Evolutionary conservation across 2,329 filamentous ascomycete genomes (phyloP).

Genomic region (Cordyceps militaris): DNA sequence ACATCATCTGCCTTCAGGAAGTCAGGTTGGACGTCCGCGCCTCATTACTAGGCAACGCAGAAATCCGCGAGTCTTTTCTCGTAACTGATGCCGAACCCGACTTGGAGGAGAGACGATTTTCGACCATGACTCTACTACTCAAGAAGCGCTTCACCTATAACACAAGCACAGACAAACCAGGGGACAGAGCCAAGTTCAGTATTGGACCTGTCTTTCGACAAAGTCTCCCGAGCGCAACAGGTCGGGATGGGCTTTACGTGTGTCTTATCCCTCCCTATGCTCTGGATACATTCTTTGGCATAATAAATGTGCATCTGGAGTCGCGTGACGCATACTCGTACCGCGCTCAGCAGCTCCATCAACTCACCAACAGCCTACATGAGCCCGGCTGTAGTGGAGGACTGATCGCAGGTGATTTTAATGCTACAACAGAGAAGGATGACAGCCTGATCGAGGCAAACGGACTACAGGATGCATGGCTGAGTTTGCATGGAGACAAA

Average conservation of each 20-base stretch:
- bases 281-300: neutral
- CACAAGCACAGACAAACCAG: neutral
- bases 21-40: neutral
- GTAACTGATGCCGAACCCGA: neutral
- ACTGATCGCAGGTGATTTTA: neutral
- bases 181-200: neutral
- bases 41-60: neutral
- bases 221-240: neutral
- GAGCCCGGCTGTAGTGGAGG: neutral
- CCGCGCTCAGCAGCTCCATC: neutral
- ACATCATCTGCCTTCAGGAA: neutral
- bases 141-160: neutral
- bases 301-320: neutral
- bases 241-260: neutral
- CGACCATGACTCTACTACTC: neutral
- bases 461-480: neutral
- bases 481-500: neutral
- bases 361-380: neutral
- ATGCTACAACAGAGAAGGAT: neutral
- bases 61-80: neutral
- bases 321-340: neutral
- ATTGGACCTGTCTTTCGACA: neutral
- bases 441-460: neutral
- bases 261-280: neutral
- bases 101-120: neutral